A percentile compares a stretch with the other conserved stretches of the same genome.
Conservation (phyloP, 257 asterid genomes). For the Jacaranda mimosifolia region DNA sequence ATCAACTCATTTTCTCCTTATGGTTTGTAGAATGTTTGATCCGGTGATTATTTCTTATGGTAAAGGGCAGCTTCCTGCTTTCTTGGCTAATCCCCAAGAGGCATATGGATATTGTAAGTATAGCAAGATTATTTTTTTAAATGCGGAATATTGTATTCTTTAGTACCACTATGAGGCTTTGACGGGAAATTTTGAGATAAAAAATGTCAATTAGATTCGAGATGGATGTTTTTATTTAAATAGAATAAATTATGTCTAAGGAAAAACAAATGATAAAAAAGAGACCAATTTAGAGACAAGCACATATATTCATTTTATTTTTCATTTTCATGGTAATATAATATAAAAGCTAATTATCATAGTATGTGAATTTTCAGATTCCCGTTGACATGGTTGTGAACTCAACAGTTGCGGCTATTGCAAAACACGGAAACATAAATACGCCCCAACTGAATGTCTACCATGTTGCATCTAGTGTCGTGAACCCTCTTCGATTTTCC, state of each 20-base stretch:
- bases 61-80: constrained; percentile 1
- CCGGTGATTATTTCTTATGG: constrained; percentile 10
- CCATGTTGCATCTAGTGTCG: constrained; percentile 13
- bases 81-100: background rate
- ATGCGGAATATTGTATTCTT: too few relatives aligned
- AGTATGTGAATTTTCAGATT: constrained; percentile 17
- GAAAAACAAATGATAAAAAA: too few relatives aligned
- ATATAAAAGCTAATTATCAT: background rate
- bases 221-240: too few relatives aligned
- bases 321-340: too few relatives aligned
- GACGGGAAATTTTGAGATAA: too few relatives aligned
- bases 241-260: too few relatives aligned
- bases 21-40: background rate
- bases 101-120: background rate
- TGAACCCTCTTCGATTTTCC: background rate
- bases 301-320: too few relatives aligned
- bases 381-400: background rate
- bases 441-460: constrained; percentile 19
- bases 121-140: background rate
- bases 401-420: constrained; percentile 40
- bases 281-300: too few relatives aligned
- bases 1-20: too few relatives aligned
- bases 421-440: constrained; percentile 33
- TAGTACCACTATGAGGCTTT: too few relatives aligned
- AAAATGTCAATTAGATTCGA: too few relatives aligned